Evolutionary conservation across 208 protist genomes (phyloP), one percentile per base, ranked within the genome.

Genomic region (Borovskyia barvae): DNA sequence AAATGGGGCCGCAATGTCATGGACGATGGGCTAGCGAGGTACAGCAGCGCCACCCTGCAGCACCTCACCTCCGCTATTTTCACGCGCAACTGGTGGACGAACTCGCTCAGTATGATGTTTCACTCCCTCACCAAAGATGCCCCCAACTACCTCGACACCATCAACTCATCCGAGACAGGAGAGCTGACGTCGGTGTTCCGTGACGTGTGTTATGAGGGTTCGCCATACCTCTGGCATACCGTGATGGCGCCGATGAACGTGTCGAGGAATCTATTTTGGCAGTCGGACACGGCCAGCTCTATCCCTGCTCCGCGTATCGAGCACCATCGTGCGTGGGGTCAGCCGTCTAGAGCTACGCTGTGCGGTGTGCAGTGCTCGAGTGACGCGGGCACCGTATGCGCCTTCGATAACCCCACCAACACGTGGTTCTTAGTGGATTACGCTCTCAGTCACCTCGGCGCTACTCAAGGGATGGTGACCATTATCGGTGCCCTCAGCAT

Each of bases 321-420:
- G 67, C 66, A 66, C 43, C 40, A 54, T 24, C 63, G 71, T 5
- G 5, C 70, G 2, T 83, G 77, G 75, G 67, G 80, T 12, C 55
- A 79, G 42, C 45, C 80, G 42, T 85, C 77, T 9, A 66, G 30
- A 40, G 52, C 76, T 11, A 40, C 49, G 7, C 45, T 86, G 24
- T 94, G 87, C 66, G 71, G 79, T 37, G 72, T 82, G 43, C 30
- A 86, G 26, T 94, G 87, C 69, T 56, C 40, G 14, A 45, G 85
- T 42, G 19, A 30, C n/a, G 42, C 52, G 20, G 43, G 47, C 28
- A 46, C 49, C 7, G 28, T 9, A 17, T 94, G 87, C 52, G 46
- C 33, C 15, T 0, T 22, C 7, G 45, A 63, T n/a, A 87, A 89
- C 56, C 84, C 87, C 3, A 85, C 73, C 2, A 85, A 62, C 42